Percentiles rank a stretch among this genome's conserved stretches.
phyloP scores from a whole-genome alignment of 1,284 basidiomycete genomes.

The Meira nashicola region DNA sequence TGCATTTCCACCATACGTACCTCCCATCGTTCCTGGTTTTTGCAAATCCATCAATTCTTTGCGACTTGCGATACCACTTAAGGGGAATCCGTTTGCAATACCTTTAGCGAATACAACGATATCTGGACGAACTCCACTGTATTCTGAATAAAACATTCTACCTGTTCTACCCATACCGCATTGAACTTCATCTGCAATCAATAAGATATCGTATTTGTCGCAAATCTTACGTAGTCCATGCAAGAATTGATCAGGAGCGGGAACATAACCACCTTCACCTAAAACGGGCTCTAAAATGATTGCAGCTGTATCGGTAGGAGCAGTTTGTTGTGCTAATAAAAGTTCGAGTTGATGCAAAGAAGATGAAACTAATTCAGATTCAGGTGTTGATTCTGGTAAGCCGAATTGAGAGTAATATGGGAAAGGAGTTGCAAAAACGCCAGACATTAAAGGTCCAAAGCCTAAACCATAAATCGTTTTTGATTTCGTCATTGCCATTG shows the following conservation, averaged over 20 bases:
- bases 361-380: conserved; percentile 64
- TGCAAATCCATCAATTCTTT: conserved; percentile 78
- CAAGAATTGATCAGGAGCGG: conserved; percentile 75
- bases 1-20: conserved; percentile 43
- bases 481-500: conserved; percentile 80
- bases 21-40: conserved; percentile 72
- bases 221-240: conserved; percentile 75
- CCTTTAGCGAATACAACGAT: conserved; percentile 89
- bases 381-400: conserved; percentile 62
- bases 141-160: conserved; percentile 65
- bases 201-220: conserved; percentile 71
- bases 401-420: conserved; percentile 90
- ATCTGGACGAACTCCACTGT: conserved; percentile 70
- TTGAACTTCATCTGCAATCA: conserved; percentile 98
- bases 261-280: conserved; percentile 88
- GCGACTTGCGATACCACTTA: conserved; percentile 76
- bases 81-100: conserved; percentile 86
- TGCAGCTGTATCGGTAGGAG: conserved; percentile 80
- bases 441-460: conserved; percentile 76
- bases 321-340: conserved; percentile 74
- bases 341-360: conserved; percentile 79
- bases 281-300: conserved; percentile 87
- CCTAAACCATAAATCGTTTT: conserved; percentile 85
- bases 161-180: conserved; percentile 58
- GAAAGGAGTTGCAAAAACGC: conserved; percentile 75